Evolutionary conservation across 2,329 filamentous ascomycete species (phyloP), one percentile per base, ranked within the genome.

Genomic region (Fusarium sp.): DNA sequence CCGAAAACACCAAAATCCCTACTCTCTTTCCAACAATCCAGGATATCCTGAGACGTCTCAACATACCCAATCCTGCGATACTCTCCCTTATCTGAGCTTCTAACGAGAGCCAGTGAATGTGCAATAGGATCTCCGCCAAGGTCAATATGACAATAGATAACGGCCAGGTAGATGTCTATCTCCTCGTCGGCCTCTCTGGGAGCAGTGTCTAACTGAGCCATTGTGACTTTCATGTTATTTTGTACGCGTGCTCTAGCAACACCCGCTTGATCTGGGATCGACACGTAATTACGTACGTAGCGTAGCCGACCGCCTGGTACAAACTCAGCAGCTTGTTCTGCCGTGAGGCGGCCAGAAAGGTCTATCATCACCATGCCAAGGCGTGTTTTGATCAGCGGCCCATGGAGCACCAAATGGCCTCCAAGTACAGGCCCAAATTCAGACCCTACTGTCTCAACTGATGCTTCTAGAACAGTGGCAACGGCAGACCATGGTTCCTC

Each of bases 291-390:
- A 16, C 27, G 22, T 11, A 68, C 54, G 46, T 59, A 70, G 24
- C 67, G 58, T 24, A 70, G 30, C 16, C 34, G 67, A 2, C 67
- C 67, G 4, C 67, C 67, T 51, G 67, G 63, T 15, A 70, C 49
- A 46, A 70, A 70, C 45, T 70, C 62, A 40, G 59, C 59, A 45
- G 67, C 67, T 32, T 70, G 67, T 16, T 67, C 46, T 27, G 46
- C 44, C 7, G 67, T 70, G 18, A 70, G 60, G 5, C 38, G 58
- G 24, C 29, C 54, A 2, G 67, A 54, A 15, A 70, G 58, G 16
- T 70, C 67, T 48, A 64, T 44, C 38, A 59, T 48, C 12, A 52
- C 27, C n/a, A 68, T 20, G 8, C 51, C 51, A 40, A 70, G 67
- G 8, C 67, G 58, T 16, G 54, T 62, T 40, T 70, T 67, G 30